Percentiles rank a stretch among this genome's conserved stretches.
phyloP scores from a whole-genome alignment of 345 rosid genomes.

The Pseudoturritis turrita region DNA sequence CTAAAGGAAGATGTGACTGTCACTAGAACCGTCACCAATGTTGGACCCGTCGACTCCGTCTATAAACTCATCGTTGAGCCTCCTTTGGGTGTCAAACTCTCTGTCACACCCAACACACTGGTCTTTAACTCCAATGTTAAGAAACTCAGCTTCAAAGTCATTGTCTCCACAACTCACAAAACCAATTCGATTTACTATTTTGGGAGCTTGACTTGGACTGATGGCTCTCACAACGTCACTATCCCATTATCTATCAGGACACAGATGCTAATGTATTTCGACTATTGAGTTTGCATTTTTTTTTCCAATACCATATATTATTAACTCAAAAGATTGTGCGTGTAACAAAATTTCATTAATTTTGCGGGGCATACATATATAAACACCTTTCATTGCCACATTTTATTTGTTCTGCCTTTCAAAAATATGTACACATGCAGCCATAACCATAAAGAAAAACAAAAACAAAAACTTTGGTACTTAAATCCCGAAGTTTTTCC shows the following conservation, averaged over 20 bases:
- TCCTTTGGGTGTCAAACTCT: conserved; percentile 33
- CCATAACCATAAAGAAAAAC: too few relatives aligned
- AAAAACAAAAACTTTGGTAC: too few relatives aligned
- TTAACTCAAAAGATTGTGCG: not conserved
- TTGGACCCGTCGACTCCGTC: conserved; percentile 30
- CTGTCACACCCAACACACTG: conserved; percentile 24
- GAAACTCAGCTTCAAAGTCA: conserved; percentile 21
- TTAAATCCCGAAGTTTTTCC: too few relatives aligned
- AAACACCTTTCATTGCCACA: too few relatives aligned
- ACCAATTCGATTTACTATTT: conserved; percentile 37
- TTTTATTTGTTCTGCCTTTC: not conserved
- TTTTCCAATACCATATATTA: not conserved
- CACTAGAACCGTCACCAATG: conserved; percentile 47
- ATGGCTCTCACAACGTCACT: conserved; percentile 30
- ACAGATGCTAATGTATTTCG: conserved; percentile 13
- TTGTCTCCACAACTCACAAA: conserved; percentile 22
- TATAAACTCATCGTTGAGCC: conserved; percentile 23
- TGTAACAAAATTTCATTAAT: not conserved
- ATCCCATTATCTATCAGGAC: conserved; percentile 47
- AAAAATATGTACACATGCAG: not conserved
- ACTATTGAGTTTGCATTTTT: conserved; percentile 1
- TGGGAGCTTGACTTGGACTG: conserved; percentile 42
- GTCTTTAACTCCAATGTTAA: conserved; percentile 23
- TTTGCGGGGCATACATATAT: not conserved
- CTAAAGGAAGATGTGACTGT: conserved; percentile 1